Base-by-base conservation (phyloP, 2,329 filamentous ascomycete species). In the Domatiomyces globalis region DNA sequence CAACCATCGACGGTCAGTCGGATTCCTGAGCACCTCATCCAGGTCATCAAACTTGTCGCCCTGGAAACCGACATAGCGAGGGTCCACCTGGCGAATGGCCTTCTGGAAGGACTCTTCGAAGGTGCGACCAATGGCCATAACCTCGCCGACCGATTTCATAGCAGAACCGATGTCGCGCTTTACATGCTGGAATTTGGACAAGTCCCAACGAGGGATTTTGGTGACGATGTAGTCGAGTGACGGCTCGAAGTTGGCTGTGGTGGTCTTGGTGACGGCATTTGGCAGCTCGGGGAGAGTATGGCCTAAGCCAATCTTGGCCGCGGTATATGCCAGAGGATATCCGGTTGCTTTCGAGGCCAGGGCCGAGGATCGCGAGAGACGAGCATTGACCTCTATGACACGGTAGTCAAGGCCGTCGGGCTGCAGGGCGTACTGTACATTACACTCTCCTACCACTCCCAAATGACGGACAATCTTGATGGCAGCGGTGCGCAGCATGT, bases 51-150 rank as follows among this genome's bases (percentile, higher is more conserved):
- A 96, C 65, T 90, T 83, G 69, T 90, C 90, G 52, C 88, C 90
- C 73, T 96, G 88, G 76, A 96, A 94, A 60, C 92, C 92, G 58
- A 90, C 72, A 67, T 86, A 96, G 63, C 79, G 80, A 60, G 92
- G 90, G 66, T 98, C 92, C 58, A 98, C 90, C 73, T 95, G 87
- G 54, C 92, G 87, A 65, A 95, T 94, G 56, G 92, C 92, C 76
- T 98, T 98, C 71, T 98, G 92, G 75, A 98, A 94, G 15, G 88
- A 94, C 73, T 98, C 92, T 71, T 98, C 92, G 63, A 96, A 98
- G 27, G 92, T 96, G 69, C 92, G 83, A 60, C 92, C 92, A 63
- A 98, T 96, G 58, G 92, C 92, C 92, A 98, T 98, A 54, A 98
- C 92, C 71, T 98, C 92, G 66, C 92, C 92, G 52, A 98, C 89